These are phyloP conservation scores for Tolypocladium inflatum DNA, from an alignment of 2,329 filamentous ascomycete genomes.

Conservation along the genomic window DNA sequence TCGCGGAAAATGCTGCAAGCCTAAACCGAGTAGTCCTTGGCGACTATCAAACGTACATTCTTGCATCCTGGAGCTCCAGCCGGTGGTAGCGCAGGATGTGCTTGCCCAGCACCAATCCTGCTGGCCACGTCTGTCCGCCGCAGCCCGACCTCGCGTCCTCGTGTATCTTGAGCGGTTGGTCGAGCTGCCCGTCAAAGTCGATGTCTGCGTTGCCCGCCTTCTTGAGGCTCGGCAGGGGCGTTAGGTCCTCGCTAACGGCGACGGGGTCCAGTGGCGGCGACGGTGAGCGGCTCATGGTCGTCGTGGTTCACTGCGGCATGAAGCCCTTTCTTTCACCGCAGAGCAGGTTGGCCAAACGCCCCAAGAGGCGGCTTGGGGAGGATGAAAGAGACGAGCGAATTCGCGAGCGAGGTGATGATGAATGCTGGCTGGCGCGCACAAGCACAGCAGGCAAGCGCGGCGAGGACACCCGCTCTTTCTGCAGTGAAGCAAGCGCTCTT, in stretches of 20 bases:
- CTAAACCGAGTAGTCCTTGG: constrained; percentile 3
- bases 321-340: not conserved
- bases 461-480: not conserved
- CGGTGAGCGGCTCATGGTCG: constrained; percentile 21
- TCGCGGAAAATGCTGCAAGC: constrained; percentile 2
- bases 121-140: constrained; percentile 90
- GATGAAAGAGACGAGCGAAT: not conserved
- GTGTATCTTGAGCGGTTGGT: constrained; percentile 61
- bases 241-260: constrained; percentile 42
- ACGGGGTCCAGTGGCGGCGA: constrained; percentile 43
- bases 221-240: constrained; percentile 53
- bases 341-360: not conserved
- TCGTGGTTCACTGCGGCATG: not conserved
- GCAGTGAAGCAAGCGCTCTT: not conserved
- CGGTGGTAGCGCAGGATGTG: constrained; percentile 73
- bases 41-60: constrained; percentile 52
- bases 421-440: not conserved
- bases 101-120: constrained; percentile 77
- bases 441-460: not conserved
- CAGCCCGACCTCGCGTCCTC: constrained; percentile 85
- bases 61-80: constrained; percentile 51
- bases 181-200: constrained; percentile 66
- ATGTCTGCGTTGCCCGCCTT: constrained; percentile 39
- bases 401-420: not conserved
- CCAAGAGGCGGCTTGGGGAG: not conserved